phyloP scores from a whole-genome alignment of 306 rosid genomes.

The Cicer arietinum region DNA sequence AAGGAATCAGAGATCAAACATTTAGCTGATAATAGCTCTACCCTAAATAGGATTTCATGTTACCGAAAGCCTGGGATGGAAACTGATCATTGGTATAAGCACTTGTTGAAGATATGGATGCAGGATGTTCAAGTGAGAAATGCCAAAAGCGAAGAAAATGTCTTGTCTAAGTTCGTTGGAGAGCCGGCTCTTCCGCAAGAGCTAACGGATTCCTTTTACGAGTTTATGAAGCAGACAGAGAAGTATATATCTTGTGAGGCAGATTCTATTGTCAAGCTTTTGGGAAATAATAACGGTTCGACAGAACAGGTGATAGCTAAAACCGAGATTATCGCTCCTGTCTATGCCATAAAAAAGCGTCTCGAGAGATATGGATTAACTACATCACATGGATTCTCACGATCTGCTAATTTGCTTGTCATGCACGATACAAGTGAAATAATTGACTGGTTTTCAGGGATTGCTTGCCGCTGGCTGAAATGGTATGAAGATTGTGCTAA shows the following conservation, averaged over 20 bases:
- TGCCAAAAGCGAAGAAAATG: slow-evolving; percentile 63
- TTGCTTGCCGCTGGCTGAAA: slow-evolving; percentile 79
- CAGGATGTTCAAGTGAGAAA: slow-evolving; percentile 63
- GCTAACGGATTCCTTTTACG: slow-evolving; percentile 67
- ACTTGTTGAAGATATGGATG: slow-evolving; percentile 83
- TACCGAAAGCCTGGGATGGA: slow-evolving; percentile 89
- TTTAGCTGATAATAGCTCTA: slow-evolving; percentile 65
- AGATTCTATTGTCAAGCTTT: slow-evolving; percentile 66
- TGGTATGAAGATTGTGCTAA: slow-evolving; percentile 75
- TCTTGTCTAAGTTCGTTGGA: slow-evolving; percentile 65
- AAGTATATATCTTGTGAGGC: slow-evolving; percentile 78
- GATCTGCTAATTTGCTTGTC: slow-evolving; percentile 62
- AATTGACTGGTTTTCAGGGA: slow-evolving; percentile 83
- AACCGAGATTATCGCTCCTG: slow-evolving; percentile 79
- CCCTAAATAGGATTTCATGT: slow-evolving; percentile 64
- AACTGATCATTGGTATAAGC: slow-evolving; percentile 96
- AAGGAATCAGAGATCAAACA: slow-evolving; percentile 89
- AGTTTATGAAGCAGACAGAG: slow-evolving; percentile 67
- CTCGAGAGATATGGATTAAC: slow-evolving; percentile 73
- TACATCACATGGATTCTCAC: slow-evolving; percentile 65
- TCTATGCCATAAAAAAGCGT: slow-evolving; percentile 62
- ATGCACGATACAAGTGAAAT: slow-evolving; percentile 74
- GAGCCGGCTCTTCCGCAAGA: slow-evolving; percentile 84
- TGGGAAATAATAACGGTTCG: slow-evolving; percentile 57
- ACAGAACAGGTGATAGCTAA: slow-evolving; percentile 45